Conservation (phyloP, 768 basidiomycete species). For the Termitomyces sp. region DNA sequence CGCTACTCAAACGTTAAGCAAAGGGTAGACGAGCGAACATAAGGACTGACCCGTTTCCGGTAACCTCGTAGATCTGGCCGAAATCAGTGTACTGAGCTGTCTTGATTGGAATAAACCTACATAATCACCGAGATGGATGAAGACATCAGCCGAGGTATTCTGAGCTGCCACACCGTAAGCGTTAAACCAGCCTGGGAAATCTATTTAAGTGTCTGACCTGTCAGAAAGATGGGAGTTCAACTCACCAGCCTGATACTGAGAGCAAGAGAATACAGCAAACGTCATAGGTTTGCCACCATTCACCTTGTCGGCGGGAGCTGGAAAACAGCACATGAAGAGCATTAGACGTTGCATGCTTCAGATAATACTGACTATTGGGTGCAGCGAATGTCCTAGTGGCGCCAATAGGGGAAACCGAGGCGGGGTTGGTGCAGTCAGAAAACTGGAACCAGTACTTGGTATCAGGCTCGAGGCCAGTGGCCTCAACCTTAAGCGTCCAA, state of each 20-base stretch:
- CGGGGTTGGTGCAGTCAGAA: constrained; percentile 47
- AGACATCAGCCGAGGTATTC: constrained; percentile 41
- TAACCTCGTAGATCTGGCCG: neutral
- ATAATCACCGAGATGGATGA: constrained; percentile 59
- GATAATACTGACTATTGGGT: neutral
- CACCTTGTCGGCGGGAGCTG: constrained; percentile 37
- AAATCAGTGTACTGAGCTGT: neutral
- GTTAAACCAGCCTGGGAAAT: constrained; percentile 43
- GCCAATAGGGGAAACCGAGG: constrained; percentile 43
- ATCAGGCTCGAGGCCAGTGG: constrained; percentile 44
- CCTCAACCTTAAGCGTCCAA: constrained; percentile 62
- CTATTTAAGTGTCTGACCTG: neutral
- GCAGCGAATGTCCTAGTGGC: constrained; percentile 38
- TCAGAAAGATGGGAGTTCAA: neutral
- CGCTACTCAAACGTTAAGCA: neutral
- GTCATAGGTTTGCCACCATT: constrained; percentile 51
- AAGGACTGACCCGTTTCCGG: neutral
- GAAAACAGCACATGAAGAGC: neutral
- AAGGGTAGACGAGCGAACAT: neutral
- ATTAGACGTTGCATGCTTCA: neutral
- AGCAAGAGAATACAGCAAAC: constrained; percentile 59
- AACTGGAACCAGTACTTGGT: constrained; percentile 44
- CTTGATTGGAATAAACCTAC: neutral
- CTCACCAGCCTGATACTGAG: constrained; percentile 47
- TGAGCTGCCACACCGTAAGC: constrained; percentile 48